A percentile compares a stretch with the other conserved stretches of the same genome.
Conservation (phyloP, 2,329 filamentous ascomycete genomes). For the Fulvia fulva region DNA sequence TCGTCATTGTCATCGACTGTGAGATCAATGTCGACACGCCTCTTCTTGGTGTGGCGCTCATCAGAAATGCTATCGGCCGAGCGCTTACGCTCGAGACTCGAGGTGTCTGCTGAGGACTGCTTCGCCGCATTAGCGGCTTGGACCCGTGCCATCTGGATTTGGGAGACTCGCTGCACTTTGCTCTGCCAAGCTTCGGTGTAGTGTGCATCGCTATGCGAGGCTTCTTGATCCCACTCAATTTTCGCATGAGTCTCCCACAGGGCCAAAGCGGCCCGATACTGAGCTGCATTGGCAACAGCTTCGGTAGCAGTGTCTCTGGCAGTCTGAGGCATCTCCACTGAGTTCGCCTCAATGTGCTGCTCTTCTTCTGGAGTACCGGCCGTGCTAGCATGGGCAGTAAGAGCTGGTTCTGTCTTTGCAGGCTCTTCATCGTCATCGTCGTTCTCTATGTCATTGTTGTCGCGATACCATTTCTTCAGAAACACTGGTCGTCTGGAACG, state of each 20-base stretch:
- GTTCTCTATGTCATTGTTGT: not conserved
- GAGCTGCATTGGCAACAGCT: not conserved
- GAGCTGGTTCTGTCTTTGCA: too few species aligned
- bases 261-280: not conserved
- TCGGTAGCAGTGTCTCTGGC: not conserved
- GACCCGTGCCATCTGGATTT: not conserved
- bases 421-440: not conserved
- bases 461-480: not conserved
- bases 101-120: not conserved
- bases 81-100: not conserved
- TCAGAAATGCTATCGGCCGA: not conserved
- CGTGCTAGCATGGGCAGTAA: too few species aligned
- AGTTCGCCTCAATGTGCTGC: not conserved
- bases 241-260: not conserved
- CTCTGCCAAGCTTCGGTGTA: not conserved
- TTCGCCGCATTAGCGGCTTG: not conserved
- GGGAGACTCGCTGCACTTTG: not conserved
- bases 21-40: not conserved
- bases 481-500: not conserved
- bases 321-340: not conserved
- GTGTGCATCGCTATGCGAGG: not conserved
- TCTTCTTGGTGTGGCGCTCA: not conserved
- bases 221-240: not conserved
- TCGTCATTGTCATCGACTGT: not conserved
- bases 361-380: not conserved